Evolutionary conservation across 495 filamentous ascomycete species (phyloP).

Genomic region (Clavariopsis aquatica): DNA sequence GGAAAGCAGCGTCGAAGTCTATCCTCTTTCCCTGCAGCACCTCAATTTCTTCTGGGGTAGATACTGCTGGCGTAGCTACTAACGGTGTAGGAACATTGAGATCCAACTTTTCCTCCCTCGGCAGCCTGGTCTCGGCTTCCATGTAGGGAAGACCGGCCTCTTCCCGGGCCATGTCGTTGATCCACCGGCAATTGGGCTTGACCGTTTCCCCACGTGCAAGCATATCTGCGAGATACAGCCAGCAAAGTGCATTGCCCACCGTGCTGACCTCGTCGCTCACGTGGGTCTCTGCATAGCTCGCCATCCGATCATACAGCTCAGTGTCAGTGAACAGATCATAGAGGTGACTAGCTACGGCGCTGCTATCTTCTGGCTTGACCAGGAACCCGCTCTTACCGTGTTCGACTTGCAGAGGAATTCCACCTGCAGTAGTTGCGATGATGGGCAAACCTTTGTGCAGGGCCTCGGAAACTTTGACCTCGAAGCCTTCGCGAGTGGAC

Average conservation of each 20-base stretch:
- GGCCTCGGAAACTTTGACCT: slow-evolving; percentile 87
- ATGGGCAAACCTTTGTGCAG: slow-evolving; percentile 82
- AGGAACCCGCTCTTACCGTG: slow-evolving; percentile 75
- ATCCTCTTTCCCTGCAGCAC: no score
- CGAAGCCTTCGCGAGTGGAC: slow-evolving; percentile 82
- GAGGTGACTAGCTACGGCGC: slow-evolving; percentile 70
- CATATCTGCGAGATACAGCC: slow-evolving; percentile 74
- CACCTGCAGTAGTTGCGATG: slow-evolving; percentile 76
- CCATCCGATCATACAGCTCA: slow-evolving; percentile 65
- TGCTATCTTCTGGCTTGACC: slow-evolving; percentile 70
- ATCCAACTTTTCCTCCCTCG: slow-evolving; percentile 36
- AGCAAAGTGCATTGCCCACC: slow-evolving; percentile 74
- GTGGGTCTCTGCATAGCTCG: slow-evolving; percentile 61
- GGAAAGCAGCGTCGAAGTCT: neutral
- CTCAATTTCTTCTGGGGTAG: no score
- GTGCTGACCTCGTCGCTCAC: slow-evolving; percentile 84
- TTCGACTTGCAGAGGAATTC: slow-evolving; percentile 79
- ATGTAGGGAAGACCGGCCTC: slow-evolving; percentile 61
- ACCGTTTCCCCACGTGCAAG: slow-evolving; percentile 53
- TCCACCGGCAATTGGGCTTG: slow-evolving; percentile 61
- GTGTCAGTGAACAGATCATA: slow-evolving; percentile 69
- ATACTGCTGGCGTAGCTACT: no score
- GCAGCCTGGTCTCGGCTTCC: slow-evolving; percentile 63
- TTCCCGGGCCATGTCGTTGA: slow-evolving; percentile 76
- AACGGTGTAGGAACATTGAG: slow-evolving; percentile 13